Evolutionary conservation across 768 basidiomycete species (phyloP), one percentile per base, ranked within the genome.

Genomic region (Dentipellis fragilis): DNA sequence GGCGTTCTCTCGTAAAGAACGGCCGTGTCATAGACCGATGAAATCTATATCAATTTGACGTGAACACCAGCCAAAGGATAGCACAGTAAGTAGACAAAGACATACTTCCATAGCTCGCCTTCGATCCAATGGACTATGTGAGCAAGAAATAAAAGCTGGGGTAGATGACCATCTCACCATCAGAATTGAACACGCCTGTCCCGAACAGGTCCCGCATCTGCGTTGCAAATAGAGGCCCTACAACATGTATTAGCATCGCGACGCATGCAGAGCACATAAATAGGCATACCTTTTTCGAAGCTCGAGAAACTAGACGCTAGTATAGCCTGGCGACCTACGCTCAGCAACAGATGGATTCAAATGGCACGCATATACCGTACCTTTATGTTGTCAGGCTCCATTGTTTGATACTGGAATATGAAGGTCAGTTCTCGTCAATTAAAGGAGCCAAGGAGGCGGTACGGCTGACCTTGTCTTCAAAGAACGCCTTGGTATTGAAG

Each of bases 121-220:
- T 17, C 2, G 23, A 8, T 10, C 11, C 29, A 29, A 29, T 6
- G 3, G 29, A 29, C 29, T 29, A 6, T 3, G 29, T 29, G 29
- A 19, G 19, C 8, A 42, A 42, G 40, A 42, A 9, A 42, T 2
- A 19, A 42, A 42, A 42, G 19, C 14, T 14, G 40, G 3, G 14
- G 14, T 42, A 42, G 19, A 42, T 14, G 21, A 34, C 10, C 14
- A 19, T 16, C 51, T 9, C 9, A 51, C 76, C 75, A 61, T 80
- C 77, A 1, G 76, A 72, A 58, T 78, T 80, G 65, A 81, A 81
- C 3, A 81, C 74, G 2, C 81, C 81, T 0, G 68, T 72, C 9
- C 80, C 79, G 14, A 79, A 61, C 7, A 78, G 17, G 16, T 34
- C 23, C 37, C n/a, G 34, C 37, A 51, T 51, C 10, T 38, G 51